phyloP scores from a whole-genome alignment of 2,329 filamentous ascomycete species.

The Hypoxylon sp. region DNA sequence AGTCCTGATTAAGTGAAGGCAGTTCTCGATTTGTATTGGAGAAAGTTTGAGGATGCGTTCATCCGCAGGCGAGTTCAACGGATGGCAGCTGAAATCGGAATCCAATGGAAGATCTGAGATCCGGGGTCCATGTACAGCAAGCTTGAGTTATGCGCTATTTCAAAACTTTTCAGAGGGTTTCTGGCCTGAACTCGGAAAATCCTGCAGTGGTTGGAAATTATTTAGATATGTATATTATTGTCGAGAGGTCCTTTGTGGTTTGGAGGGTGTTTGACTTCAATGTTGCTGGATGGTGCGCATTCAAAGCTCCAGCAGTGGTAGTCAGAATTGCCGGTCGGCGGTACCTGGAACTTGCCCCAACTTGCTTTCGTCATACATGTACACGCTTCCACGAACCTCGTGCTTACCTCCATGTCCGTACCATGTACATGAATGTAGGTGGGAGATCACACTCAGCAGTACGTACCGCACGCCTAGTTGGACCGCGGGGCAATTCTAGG shows the following conservation, averaged over 20 bases:
- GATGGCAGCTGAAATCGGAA: slow-evolving; percentile 18
- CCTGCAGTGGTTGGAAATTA: not conserved
- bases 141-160: not conserved
- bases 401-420: no score
- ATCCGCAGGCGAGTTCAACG: slow-evolving; percentile 9
- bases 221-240: slow-evolving; percentile 17
- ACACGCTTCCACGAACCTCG: no score
- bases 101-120: slow-evolving; percentile 23
- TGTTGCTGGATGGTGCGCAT: slow-evolving; percentile 16
- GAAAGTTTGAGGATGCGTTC: slow-evolving; percentile 9
- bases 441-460: no score
- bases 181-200: not conserved
- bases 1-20: slow-evolving; percentile 3
- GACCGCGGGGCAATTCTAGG: slow-evolving; percentile 16
- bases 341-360: slow-evolving; percentile 1
- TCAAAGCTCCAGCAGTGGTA: slow-evolving; percentile 3
- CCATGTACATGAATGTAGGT: no score
- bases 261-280: slow-evolving; percentile 2
- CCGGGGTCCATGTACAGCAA: slow-evolving; percentile 4
- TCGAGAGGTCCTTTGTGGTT: slow-evolving; percentile 15
- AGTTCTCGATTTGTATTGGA: not conserved
- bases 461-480: not conserved
- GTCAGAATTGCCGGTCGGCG: slow-evolving; percentile 2
- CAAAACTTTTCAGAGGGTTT: not conserved
- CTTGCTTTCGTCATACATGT: slow-evolving; percentile 38